Evolutionary conservation across 805 yeast genomes (phyloP), one percentile per base, ranked within the genome.

Genomic region (Saturnispora ahearnii): DNA sequence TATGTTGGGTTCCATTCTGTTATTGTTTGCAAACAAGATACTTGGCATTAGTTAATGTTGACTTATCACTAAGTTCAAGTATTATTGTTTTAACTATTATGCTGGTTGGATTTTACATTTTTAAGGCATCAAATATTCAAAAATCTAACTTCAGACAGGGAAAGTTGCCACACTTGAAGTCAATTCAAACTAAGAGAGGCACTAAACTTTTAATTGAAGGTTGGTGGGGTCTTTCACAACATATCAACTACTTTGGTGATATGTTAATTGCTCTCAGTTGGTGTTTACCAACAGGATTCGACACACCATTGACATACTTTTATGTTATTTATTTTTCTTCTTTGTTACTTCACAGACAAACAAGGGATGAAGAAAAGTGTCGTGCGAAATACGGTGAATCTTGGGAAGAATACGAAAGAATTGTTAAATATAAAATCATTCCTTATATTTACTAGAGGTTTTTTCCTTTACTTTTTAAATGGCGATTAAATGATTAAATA

Each of bases 171-270:
- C 81, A 87, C 61, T 69, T 88, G 68, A 76, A 79, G 54, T 81
- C 78, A 49, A 85, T 93, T 52, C 70, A 77, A 55, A 84, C 97
- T 0, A 71, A 75, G 30, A 78, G 84, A 13, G 95, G 95, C 1
- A 83, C 96, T 26, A 85, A 79, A 61, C 74, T 93, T 55, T 69
- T 93, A 42, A 77, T 81, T 49, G 93, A 88, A 60, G 96, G 98
- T 3, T 93, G 98, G 99, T 93, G 99, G 99, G 85, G 84, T 2
- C 65, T 73, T 18, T 81, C 96, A 6, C 96, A 95, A 57, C 99
- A 93, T 65, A 88, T 87, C 62, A 93, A 93, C 63, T 93, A 93
- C 67, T 76, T 90, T 51, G 99, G 99, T 41, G 99, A 93, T 69
- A 88, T 96, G 90, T 63, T 93, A 40, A 82, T 89, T 61, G 87